These are phyloP conservation scores for Rhynchosporium secalis DNA, from an alignment of 2,329 filamentous ascomycete genomes.

Conservation along the genomic window DNA sequence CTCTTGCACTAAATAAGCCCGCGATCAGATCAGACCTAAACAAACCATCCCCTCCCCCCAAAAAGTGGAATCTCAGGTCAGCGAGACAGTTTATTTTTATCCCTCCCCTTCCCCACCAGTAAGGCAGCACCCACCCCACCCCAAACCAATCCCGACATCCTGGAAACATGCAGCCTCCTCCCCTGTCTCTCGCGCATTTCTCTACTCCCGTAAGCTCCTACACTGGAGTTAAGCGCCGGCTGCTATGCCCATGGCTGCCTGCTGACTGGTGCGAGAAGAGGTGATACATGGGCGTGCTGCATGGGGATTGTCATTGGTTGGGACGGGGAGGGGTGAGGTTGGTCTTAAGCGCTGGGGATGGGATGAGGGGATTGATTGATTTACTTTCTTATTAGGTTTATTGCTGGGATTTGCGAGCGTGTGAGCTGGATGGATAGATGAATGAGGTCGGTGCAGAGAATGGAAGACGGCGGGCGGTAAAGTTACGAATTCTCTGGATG, in stretches of 20 bases:
- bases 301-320: constrained; percentile 1
- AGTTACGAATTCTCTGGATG: neutral
- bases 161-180: constrained; percentile 7
- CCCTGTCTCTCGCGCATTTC: neutral
- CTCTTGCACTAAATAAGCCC: too few species aligned
- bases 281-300: constrained; percentile 7
- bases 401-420: too few species aligned
- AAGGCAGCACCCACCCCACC: constrained; percentile 4
- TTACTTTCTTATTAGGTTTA: too few species aligned
- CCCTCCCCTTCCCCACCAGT: neutral
- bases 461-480: neutral
- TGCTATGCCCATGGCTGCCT: neutral
- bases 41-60: too few species aligned
- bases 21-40: too few species aligned
- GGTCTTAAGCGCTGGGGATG: constrained; percentile 10
- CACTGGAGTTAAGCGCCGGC: constrained; percentile 8
- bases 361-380: neutral
- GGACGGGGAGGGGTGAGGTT: neutral
- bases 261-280: constrained; percentile 7
- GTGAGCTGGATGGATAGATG: neutral
- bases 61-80: too few species aligned
- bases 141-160: constrained; percentile 7
- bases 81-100: neutral
- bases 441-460: neutral
- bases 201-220: neutral